These are phyloP conservation scores for Cyclotella choctawhatcheeana DNA, from an alignment of 108 stramenopile species.

Conservation along the genomic window DNA sequence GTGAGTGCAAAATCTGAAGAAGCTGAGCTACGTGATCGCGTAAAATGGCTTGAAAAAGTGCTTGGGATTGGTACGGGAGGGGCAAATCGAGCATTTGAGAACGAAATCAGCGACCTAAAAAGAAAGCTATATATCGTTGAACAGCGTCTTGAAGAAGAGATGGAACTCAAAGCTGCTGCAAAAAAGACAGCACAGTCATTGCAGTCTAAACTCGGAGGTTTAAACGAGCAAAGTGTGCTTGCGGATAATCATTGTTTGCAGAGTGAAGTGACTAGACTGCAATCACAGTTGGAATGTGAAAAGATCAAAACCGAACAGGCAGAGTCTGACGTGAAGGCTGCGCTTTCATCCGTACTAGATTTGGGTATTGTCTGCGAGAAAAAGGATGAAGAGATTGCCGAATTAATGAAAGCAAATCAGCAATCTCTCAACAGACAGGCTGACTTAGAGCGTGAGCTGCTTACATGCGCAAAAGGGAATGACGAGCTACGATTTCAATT, in stretches of 20 bases:
- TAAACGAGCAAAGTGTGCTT: not conserved
- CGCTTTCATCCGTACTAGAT: constrained; percentile 5
- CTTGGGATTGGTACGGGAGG: constrained; percentile 12
- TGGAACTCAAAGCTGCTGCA: constrained; percentile 21
- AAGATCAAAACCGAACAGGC: not conserved
- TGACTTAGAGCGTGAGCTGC: constrained; percentile 7
- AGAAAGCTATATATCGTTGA: constrained; percentile 14
- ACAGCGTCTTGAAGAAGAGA: constrained; percentile 27
- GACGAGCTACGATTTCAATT: constrained; percentile 10
- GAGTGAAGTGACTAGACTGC: not conserved
- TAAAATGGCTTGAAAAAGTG: constrained; percentile 20
- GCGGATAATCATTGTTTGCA: constrained; percentile 13
- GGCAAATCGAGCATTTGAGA: not conserved
- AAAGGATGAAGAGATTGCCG: constrained; percentile 13
- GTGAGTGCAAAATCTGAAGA: not conserved
- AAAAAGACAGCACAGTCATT: constrained; percentile 8
- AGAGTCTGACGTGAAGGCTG: constrained; percentile 3
- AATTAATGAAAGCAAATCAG: constrained; percentile 11
- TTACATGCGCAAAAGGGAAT: constrained; percentile 13
- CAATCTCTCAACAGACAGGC: constrained; percentile 2
- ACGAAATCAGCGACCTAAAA: not conserved
- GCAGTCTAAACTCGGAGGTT: not conserved
- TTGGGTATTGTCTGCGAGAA: not conserved
- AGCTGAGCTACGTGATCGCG: not conserved
- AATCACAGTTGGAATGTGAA: constrained; percentile 19